A percentile compares a stretch with the other conserved stretches of the same genome.
Conservation (phyloP, 805 yeast genomes). For the Teunomyces aglyptinius region DNA sequence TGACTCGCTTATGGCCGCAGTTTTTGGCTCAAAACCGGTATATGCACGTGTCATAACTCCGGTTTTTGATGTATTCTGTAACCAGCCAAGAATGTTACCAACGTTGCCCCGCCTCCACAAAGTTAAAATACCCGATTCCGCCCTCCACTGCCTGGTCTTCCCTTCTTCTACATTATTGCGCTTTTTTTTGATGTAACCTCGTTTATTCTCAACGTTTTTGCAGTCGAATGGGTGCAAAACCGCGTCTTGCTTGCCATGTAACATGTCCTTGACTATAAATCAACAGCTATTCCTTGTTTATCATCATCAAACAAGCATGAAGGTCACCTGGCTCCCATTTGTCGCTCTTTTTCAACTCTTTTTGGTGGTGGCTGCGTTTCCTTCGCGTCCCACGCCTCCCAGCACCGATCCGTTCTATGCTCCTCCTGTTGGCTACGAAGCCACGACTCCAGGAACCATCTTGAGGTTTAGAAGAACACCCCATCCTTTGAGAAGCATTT, state of each 20-base stretch:
- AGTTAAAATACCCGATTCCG: too few relatives aligned
- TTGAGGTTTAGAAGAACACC: conserved; percentile 21
- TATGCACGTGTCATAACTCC: too few relatives aligned
- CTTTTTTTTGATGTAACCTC: not conserved
- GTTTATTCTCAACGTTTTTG: not conserved
- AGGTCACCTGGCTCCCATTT: not conserved
- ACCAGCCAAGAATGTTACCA: too few relatives aligned
- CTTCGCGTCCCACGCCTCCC: not conserved
- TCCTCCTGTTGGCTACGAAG: conserved; percentile 22
- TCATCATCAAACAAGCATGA: too few relatives aligned
- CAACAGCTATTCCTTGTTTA: too few relatives aligned
- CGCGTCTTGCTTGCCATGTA: not conserved
- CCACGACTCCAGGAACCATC: conserved; percentile 20
- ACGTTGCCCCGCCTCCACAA: too few relatives aligned
- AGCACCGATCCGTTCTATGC: conserved; percentile 23
- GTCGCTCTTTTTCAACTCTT: not conserved
- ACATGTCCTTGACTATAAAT: not conserved
- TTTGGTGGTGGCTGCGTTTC: not conserved
- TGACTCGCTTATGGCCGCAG: too few relatives aligned
- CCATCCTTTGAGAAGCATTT: conserved; percentile 14
- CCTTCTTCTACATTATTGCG: not conserved
- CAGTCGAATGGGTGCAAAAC: not conserved
- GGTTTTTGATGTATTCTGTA: too few relatives aligned
- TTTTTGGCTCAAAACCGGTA: too few relatives aligned
- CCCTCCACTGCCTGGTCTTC: too few relatives aligned